Evolutionary conservation across 1,284 basidiomycete genomes (phyloP), one percentile per base, ranked within the genome.

Genomic region (Apiotrichum domesticum): DNA sequence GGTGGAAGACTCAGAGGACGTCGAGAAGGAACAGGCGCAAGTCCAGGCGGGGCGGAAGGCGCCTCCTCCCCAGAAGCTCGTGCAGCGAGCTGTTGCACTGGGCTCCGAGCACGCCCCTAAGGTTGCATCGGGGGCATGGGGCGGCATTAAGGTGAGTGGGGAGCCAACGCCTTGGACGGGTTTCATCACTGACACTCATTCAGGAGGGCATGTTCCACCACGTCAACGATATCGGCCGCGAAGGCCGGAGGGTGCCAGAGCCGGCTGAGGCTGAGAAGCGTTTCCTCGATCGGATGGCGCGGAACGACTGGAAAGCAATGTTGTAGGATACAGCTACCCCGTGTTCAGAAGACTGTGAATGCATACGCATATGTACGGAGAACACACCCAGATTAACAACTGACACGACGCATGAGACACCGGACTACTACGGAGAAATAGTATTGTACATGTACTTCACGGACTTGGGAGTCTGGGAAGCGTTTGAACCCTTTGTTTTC

Each of bases 61-160:
- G 10, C 34, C 33, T 5, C 14, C 29, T 15, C 39, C 59, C 0
- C 64, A 85, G 0, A 79, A 82, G 46, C 80, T 94, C 3, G 66
- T 92, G 14, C 77, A 70, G 6, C 65, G 64, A 7, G 78, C 80
- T 0, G 45, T 72, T 0, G 71, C 76, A 55, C 52, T 80, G 2
- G 81, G 75, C 0, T 63, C 70, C 32, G 69, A 72, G 52, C 64
- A 77, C 48, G 78, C 77, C 34, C 55, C 49, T 7, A 78, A 76
- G 54, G 75, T 79, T 1, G 75, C 67, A 9, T 72, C 69, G 43
- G 80, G 81, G n/a, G 77, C 74, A 13, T 83, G 77, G 76, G 80
- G 80, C 0, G 55, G 68, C 37, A 80, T 82, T 68, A 82, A 81
- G 80, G 69, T 78, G 55, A 35, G 76, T 73, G 41, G 2, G 14